These are phyloP conservation scores for Hypoxylon fuscum DNA, from an alignment of 495 filamentous ascomycete genomes.

Conservation along the genomic window DNA sequence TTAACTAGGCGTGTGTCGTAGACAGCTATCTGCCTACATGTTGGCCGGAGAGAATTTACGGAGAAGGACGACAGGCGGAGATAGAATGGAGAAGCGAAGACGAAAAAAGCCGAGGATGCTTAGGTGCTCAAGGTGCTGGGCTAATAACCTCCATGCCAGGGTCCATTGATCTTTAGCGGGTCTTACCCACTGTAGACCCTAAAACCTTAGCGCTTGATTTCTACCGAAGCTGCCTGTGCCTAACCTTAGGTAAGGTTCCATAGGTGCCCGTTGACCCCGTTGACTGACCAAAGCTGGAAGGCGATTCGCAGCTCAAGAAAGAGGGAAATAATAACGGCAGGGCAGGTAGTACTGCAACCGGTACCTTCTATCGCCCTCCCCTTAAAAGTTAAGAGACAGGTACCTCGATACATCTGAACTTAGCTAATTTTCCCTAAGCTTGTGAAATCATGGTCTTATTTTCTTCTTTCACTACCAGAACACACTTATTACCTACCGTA, in stretches of 20 bases:
- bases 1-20: slow-evolving; percentile 2
- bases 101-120: slow-evolving; percentile 20
- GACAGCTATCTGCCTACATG: background rate
- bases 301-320: slow-evolving; percentile 30
- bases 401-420: slow-evolving; percentile 22
- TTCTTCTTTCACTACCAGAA: slow-evolving; percentile 6
- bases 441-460: slow-evolving; percentile 33
- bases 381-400: slow-evolving; percentile 30
- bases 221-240: slow-evolving; percentile 28
- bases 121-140: too few species aligned
- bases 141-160: slow-evolving; percentile 3
- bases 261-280: slow-evolving; percentile 11
- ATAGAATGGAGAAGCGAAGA: slow-evolving; percentile 23
- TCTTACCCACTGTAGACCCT: slow-evolving; percentile 28
- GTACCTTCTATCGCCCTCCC: slow-evolving; percentile 12
- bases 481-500: too few species aligned
- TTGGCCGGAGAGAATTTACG: slow-evolving; percentile 1
- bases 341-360: slow-evolving; percentile 24
- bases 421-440: slow-evolving; percentile 29
- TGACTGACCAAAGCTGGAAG: slow-evolving; percentile 35
- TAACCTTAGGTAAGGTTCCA: slow-evolving; percentile 3
- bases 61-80: slow-evolving; percentile 11
- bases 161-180: slow-evolving; percentile 39
- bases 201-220: slow-evolving; percentile 35
- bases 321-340: slow-evolving; percentile 11